Base-by-base conservation (phyloP, 192 early-diverging fungal genomes). In the Dissophora ornata region DNA sequence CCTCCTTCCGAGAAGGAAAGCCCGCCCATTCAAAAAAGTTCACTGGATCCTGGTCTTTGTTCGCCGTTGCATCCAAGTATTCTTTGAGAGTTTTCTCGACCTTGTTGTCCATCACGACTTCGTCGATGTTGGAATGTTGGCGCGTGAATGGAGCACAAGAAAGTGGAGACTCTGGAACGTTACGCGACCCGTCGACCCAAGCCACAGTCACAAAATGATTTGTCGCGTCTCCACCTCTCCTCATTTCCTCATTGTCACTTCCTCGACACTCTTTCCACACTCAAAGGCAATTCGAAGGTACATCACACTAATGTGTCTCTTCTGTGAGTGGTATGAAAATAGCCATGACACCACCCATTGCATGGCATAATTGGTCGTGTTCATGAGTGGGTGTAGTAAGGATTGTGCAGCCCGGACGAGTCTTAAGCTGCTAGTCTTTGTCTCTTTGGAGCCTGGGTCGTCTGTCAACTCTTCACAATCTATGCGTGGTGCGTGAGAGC, bases 361-460 rank as follows among this genome's bases (percentile, higher is more conserved):
- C 53, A 62, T 69, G 68, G 59, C 68, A 71, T 50, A 71, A 5
- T 57, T 71, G 68, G 68, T 71, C 68, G 45, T 71, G 68, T 62
- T 62, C 52, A 71, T 54, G 58, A 57, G 15, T 62, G 60, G 69
- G 69, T 62, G 60, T 62, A 71, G 69, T 71, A 62, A 71, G 60
- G 69, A 71, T 62, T 36, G 60, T 71, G 69, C 69, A 62, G 69
- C 69, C 69, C 69, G 59, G 69, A 62, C 45, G 46, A 62, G 69
- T 71, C 69, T 71, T 71, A 71, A 71, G 69, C 69, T 71, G 69
- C 69, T 71, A 62, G 69, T 71, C 57, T 71, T 32, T 71, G 53
- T 49, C 69, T 62, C 59, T 71, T 34, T 71, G 69, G 59, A 71
- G 67, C 60, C 69, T 71, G 69, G 28, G 69, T 50, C 54, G 44